phyloP scores from a whole-genome alignment of 2,329 filamentous ascomycete species.

The Penicillium sp. region DNA sequence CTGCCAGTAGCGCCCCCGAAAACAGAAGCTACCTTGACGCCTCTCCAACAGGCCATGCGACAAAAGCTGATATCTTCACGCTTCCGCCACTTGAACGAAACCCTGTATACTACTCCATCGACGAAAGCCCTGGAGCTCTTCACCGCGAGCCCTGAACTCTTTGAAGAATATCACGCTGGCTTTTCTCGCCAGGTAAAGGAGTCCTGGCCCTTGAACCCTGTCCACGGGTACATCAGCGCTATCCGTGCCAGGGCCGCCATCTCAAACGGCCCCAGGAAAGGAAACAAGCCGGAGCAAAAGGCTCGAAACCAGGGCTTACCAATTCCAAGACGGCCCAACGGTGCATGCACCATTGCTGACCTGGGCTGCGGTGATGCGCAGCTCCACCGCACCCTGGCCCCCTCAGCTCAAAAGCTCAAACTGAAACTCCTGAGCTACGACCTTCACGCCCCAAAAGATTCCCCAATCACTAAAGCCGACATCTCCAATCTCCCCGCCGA shows the following conservation, averaged over 20 bases:
- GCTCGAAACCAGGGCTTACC: constrained; percentile 42
- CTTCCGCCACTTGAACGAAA: constrained; percentile 97
- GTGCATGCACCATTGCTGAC: constrained; percentile 81
- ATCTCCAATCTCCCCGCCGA: constrained; percentile 80
- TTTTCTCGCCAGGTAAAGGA: constrained; percentile 92
- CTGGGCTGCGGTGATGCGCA: constrained; percentile 91
- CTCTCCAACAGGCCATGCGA: constrained; percentile 91
- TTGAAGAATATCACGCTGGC: constrained; percentile 92
- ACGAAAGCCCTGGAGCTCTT: constrained; percentile 83
- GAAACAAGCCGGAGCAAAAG: constrained; percentile 42
- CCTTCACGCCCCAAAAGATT: constrained; percentile 71
- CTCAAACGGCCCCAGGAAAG: constrained; percentile 42
- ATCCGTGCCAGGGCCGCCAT: constrained; percentile 71
- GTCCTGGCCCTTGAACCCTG: constrained; percentile 93
- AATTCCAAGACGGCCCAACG: constrained; percentile 71
- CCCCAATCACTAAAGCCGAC: constrained; percentile 84
- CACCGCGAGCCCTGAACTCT: constrained; percentile 85
- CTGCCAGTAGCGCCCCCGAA: constrained; percentile 47
- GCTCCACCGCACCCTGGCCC: constrained; percentile 69
- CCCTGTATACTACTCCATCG: constrained; percentile 91
- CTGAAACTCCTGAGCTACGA: constrained; percentile 85
- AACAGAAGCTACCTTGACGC: constrained; percentile 72
- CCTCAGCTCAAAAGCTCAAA: constrained; percentile 67
- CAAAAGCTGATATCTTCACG: constrained; percentile 93
- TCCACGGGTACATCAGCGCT: constrained; percentile 79